Base-by-base conservation (phyloP, 305 asterid genomes). In the Solanum chacoense region DNA sequence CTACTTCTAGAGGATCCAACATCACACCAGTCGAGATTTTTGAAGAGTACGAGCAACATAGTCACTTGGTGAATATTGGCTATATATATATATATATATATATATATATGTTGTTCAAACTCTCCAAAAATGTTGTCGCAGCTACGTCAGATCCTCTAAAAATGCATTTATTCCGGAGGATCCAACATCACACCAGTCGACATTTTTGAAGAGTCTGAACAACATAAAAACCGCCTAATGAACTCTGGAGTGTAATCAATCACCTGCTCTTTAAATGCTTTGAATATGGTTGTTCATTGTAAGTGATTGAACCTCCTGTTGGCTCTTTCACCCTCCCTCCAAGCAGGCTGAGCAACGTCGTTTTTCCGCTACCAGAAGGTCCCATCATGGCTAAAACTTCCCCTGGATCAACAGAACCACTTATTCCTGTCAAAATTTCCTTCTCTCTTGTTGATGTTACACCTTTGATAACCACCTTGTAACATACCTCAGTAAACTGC, bases 301-400 rank as follows among this genome's bases (percentile, higher is more conserved):
- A 96, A 26, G 98, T 94, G 16, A 98, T 90, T 7, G 94, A 90
- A 69, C 99, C 98, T 14, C 98, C 95, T 12, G 93, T 5, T 7
- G 94, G 91, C n/a, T 92, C 95, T 88, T 91, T 92, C 8, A 90
- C 89, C 87, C 99, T 90, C 74, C 99, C 99, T 85, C 99, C 99
- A 7, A 98, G 95, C 38, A 96, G 88, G 86, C 95, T 95, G 92
- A 98, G 93, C 8, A 98, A 90, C 1, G 99, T 93, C 20, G 99
- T 98, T 92, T 98, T 98, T 69, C 99, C 99, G 83, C 99, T 94
- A 75, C 99, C 99, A 4, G 99, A 98, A 71, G 99, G 99, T 45
- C 99, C 99, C 99, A 98, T 98, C 34, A 98, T 91, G 8, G 99
- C 99, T 79, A 98, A 86, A 84, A 98, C 98, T 88, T 98, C 99